A percentile compares a stretch with the other conserved stretches of the same genome.
Conservation (phyloP, 2,329 filamentous ascomycete species). For the Tolypocladium tundrense region DNA sequence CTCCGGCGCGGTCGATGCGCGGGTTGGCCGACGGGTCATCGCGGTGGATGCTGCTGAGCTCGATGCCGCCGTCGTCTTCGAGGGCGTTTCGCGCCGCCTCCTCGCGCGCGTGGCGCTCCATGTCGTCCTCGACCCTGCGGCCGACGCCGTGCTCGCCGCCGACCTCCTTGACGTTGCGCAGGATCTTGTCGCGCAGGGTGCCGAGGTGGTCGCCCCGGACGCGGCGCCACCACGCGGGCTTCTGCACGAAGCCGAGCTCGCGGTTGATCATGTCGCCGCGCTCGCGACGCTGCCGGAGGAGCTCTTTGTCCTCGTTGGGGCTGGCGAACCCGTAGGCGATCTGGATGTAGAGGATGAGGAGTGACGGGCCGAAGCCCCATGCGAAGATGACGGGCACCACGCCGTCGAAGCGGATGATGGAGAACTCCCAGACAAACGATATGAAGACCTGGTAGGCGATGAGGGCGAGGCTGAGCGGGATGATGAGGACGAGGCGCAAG, state of each 20-base stretch:
- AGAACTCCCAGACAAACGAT: slow-evolving; percentile 48
- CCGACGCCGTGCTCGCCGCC: slow-evolving; percentile 36
- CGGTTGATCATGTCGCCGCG: slow-evolving; percentile 46
- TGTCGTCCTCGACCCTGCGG: slow-evolving; percentile 26
- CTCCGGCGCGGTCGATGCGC: slow-evolving; percentile 19
- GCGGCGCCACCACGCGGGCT: slow-evolving; percentile 58
- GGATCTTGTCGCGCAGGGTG: slow-evolving; percentile 40
- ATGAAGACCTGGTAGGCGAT: slow-evolving; percentile 50
- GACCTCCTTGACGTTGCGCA: slow-evolving; percentile 44
- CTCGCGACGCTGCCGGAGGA: slow-evolving; percentile 52
- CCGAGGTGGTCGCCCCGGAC: slow-evolving; percentile 33
- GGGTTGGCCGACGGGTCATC: slow-evolving; percentile 15
- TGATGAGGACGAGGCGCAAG: slow-evolving; percentile 44
- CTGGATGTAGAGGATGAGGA: slow-evolving; percentile 47
- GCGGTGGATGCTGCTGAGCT: slow-evolving; percentile 23
- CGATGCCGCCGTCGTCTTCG: slow-evolving; percentile 21
- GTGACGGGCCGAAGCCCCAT: slow-evolving; percentile 50
- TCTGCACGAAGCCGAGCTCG: slow-evolving; percentile 49
- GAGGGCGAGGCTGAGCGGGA: slow-evolving; percentile 41
- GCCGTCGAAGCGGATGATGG: slow-evolving; percentile 44
- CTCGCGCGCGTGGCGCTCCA: slow-evolving; percentile 24
- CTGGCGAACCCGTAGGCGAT: slow-evolving; percentile 46
- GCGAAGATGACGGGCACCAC: slow-evolving; percentile 46
- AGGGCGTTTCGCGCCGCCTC: slow-evolving; percentile 19
- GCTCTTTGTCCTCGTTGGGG: slow-evolving; percentile 59